Evolutionary conservation across 169 alveolate genomes (phyloP).

Genomic region (Amoebophrya sp.): DNA sequence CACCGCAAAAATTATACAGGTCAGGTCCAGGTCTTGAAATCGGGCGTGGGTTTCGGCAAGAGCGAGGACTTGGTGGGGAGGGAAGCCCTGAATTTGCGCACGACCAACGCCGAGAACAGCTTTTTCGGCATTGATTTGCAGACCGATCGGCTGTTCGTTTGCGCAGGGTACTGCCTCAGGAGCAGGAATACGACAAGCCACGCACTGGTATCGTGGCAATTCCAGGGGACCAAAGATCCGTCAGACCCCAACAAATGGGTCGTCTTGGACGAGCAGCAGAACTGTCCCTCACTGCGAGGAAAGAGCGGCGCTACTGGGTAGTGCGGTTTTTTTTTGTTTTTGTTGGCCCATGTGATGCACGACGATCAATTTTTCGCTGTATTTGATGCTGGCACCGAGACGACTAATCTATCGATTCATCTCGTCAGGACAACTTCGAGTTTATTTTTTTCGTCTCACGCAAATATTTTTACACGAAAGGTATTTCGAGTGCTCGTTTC

Average conservation of each 20-base stretch:
- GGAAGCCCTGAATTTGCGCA: constrained; percentile 41
- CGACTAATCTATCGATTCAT: no score
- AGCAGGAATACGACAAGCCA: not conserved
- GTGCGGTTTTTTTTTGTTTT: not conserved
- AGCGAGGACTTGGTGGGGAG: constrained; percentile 57
- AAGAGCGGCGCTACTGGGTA: not conserved
- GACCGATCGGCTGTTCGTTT: not conserved
- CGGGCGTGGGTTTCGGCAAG: constrained; percentile 51
- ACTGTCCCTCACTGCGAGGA: not conserved
- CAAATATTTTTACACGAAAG: not conserved
- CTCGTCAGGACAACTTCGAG: no score
- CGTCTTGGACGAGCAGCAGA: not conserved
- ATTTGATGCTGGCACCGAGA: no score
- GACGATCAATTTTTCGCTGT: no score
- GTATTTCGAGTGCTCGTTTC: not conserved
- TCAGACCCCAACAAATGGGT: not conserved
- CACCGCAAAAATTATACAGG: no score
- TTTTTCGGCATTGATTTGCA: constrained; percentile 57
- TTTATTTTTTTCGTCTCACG: no score
- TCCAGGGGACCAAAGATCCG: not conserved
- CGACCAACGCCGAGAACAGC: constrained; percentile 52
- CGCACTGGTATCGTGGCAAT: not conserved
- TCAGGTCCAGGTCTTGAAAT: constrained; percentile 45
- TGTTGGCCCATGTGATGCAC: no score
- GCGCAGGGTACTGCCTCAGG: not conserved